Percentiles rank a stretch among this genome's conserved stretches.
Evolutionary conservation across 108 stramenopile genomes (phyloP).

Genomic region (Nitzschia sp.): DNA sequence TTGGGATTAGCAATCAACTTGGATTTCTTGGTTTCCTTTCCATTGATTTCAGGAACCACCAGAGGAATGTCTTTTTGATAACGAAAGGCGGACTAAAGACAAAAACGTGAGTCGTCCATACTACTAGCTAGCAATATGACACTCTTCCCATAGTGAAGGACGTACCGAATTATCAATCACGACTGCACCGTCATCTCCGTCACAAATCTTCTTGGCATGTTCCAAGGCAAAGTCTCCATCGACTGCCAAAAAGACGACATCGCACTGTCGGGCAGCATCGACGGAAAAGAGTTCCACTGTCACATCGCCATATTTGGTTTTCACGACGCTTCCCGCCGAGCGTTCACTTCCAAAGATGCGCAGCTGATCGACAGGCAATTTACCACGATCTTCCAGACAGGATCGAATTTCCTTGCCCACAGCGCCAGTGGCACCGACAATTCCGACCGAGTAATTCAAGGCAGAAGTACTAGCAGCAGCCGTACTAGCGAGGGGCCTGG

Average conservation of each 20-base stretch:
- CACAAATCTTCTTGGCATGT: slow-evolving; percentile 74
- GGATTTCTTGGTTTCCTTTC: slow-evolving; percentile 82
- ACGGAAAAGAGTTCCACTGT: slow-evolving; percentile 85
- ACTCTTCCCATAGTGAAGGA: no score
- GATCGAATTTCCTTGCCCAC: slow-evolving; percentile 96
- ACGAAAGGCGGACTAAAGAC: slow-evolving; percentile 93
- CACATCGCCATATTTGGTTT: slow-evolving; percentile 82
- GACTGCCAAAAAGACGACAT: slow-evolving; percentile 92
- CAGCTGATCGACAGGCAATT: slow-evolving; percentile 61
- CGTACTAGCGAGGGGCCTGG: neutral
- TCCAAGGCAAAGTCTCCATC: slow-evolving; percentile 85
- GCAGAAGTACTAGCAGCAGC: neutral
- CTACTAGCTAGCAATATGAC: no score
- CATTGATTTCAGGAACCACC: slow-evolving; percentile 97
- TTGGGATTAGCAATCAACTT: slow-evolving; percentile 99
- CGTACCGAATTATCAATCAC: slow-evolving; percentile 88
- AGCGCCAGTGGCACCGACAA: slow-evolving; percentile 97
- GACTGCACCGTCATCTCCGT: slow-evolving; percentile 73
- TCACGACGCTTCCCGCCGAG: slow-evolving; percentile 82
- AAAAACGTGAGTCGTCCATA: no score
- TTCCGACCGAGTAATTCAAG: slow-evolving; percentile 78
- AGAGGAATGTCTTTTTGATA: slow-evolving; percentile 91
- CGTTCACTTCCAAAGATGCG: slow-evolving; percentile 88
- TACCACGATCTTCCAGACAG: slow-evolving; percentile 74
- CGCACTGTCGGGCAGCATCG: slow-evolving; percentile 72